Evolutionary conservation across 2,329 filamentous ascomycete genomes (phyloP).

Genomic region (Alternaria tenuissima): DNA sequence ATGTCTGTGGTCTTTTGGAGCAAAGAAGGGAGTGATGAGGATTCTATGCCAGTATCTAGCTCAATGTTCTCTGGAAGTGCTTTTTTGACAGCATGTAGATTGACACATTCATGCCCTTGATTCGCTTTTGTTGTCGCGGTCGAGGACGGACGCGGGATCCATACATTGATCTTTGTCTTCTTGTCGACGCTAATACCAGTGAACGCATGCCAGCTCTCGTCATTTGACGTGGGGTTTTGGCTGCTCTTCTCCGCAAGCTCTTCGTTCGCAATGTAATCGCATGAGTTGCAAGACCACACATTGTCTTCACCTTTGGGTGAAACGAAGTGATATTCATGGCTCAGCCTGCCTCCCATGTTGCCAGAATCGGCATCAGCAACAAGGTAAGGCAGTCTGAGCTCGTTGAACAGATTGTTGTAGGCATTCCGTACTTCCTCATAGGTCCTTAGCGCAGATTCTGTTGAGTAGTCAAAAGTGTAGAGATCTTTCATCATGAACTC

Average conservation of each 20-base stretch:
- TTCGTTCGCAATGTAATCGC: slow-evolving; percentile 83
- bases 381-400: slow-evolving; percentile 82
- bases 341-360: slow-evolving; percentile 92
- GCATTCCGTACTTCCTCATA: slow-evolving; percentile 77
- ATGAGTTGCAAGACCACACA: slow-evolving; percentile 76
- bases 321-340: slow-evolving; percentile 92
- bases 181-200: slow-evolving; percentile 73
- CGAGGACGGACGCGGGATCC: slow-evolving; percentile 23
- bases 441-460: slow-evolving; percentile 75
- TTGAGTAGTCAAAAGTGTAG: slow-evolving; percentile 86
- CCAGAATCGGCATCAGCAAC: slow-evolving; percentile 91
- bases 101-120: slow-evolving; percentile 53
- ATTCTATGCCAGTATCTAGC: slow-evolving; percentile 74
- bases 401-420: slow-evolving; percentile 80
- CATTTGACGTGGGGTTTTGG: slow-evolving; percentile 21
- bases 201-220: slow-evolving; percentile 57
- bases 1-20: slow-evolving; percentile 27
- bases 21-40: slow-evolving; percentile 28
- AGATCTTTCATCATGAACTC: slow-evolving; percentile 99
- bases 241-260: slow-evolving; percentile 71
- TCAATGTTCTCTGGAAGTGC: slow-evolving; percentile 62
- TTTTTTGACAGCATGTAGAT: slow-evolving; percentile 71
- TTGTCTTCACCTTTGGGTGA: slow-evolving; percentile 84
- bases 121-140: not conserved
- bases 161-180: slow-evolving; percentile 71